Base-by-base conservation (phyloP, 164 flowering plant species). In the Echeveria elegans region DNA sequence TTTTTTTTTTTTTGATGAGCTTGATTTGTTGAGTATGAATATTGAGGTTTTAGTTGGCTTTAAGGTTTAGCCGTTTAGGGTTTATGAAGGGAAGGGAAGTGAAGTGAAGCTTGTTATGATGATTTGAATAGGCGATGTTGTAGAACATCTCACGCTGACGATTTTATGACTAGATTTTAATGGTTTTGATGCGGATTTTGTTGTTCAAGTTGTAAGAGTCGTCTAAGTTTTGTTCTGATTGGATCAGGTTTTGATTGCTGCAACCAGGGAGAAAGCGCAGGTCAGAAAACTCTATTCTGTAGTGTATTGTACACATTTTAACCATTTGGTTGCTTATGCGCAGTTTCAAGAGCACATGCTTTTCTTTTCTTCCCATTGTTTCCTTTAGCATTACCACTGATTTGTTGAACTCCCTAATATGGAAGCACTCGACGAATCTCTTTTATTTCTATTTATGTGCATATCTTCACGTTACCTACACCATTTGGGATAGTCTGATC, bases 201-300 rank as follows among this genome's bases (percentile, higher is more conserved):
- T 28, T 31, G 28, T 24, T 18, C 26, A 34, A 36, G 1, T 37
- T 58, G 23, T 59, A 24, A 68, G 15, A 40, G 38, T 6, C 23
- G 19, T 58, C 32, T 59, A 24, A 68, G 15, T 59, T 58, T 6
- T 34, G 19, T 59, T 38, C n/a, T 31, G 32, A 47, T 47, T 66
- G 14, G 29, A 53, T 45, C 66, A 69, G 71, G 71, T 69, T 62
- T 45, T 69, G 71, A 61, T 69, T 24, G 48, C 71, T 36, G 71
- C 71, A n/a, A 60, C 71, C 21, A 69, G 43, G 40, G 70, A 68
- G 70, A 68, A 68, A 60, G 56, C 70, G 9, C 70, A 68, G 71
- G 71, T 69, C 32, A 41, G 66, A 28, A 53, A 7, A 26, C 31
- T 50, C 7, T 19, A 36, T 36, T 4, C 38, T 36, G 9, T 5